Evolutionary conservation across 805 yeast genomes (phyloP), one percentile per base, ranked within the genome.

Genomic region (Teunomyces gatunensis): DNA sequence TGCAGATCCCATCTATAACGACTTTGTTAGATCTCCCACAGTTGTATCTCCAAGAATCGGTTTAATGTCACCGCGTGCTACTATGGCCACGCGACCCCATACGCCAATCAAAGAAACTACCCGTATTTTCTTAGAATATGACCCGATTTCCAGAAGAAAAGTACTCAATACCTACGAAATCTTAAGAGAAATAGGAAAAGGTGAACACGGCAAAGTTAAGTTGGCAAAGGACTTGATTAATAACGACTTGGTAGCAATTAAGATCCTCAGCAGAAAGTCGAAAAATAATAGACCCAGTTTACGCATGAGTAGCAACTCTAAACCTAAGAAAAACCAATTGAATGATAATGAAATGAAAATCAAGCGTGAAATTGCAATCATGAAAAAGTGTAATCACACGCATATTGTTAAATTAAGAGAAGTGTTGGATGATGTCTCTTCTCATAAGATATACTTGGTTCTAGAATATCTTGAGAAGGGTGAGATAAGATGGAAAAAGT

Each of bases 171-270:
- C 95, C 0, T 94, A 91, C 63, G 99, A 94, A 65, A 87, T 94
- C 32, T 68, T 90, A 27, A 75, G 79, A 21, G 97, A 91, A 68
- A 74, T 94, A 25, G 99, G 99, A 9, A 77, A 87, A 30, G 99
- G 99, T n/a, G 96, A 91, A 64, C 98, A 92, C 67, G 98, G 99
- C n/a, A 92, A 89, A 64, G 99, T 94, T 37, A 94, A 94, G 64
- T 75, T 94, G 15, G 99, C 96, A 0, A 79, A 79, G 50, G 92
- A 91, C 61, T 66, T 84, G 46, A 74, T 78, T n/a, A 66, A 77
- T 5, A 73, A 78, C 39, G 83, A 78, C 54, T 71, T 81, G 28
- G 96, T 89, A n/a, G 99, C 99, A 3, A 90, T 94, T 47, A 94
- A 94, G 63, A 88, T 94, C 44, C 89, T 94, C 39, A 91, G 89